Base-by-base conservation (phyloP, 164 flowering plant genomes). In the Aristolochia californica region DNA sequence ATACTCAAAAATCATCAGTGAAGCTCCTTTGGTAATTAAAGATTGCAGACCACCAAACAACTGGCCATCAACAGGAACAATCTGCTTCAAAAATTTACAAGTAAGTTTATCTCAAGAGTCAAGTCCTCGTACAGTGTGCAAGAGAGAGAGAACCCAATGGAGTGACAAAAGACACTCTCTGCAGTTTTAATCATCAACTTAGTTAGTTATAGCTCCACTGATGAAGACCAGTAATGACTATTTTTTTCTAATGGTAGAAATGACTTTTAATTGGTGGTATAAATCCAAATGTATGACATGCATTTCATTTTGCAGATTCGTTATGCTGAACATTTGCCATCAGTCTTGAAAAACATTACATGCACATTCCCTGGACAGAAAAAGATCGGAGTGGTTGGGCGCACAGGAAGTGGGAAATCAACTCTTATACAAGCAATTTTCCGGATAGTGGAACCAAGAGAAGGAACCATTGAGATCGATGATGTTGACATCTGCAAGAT, bases 31-130 rank as follows among this genome's bases (percentile, higher is more conserved):
- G 44, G 75, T 81, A 58, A 83, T 84, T 64, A 84, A 84, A 62
- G 78, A 80, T 25, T 54, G 67, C 61, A 83, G 80, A 56, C 98
- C 85, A 45, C 82, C 82, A 53, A 65, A 43, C 60, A 78, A 74
- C 66, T 91, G 98, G 98, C 98, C 98, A 34, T 76, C 78, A 34
- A 63, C 47, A 43, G 98, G 98, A 72, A 72, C 71, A 58, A 86
- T 91, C 43, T 57, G 72, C 75, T 88, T 91, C 76, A 74, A 69
- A 59, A 79, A 86, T 63, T 72, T 91, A 67, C 83, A 87, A 79
- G 96, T 82, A 71, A 50, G 54, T 23, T 12, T 22, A 8, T 4
- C 8, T 23, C 13, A 49, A 25, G n/a, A n/a, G 26, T 8, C 7
- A 12, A 34, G 40, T 0, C n/a, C n/a, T n/a, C n/a, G n/a, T 2